phyloP scores from a whole-genome alignment of 106 monocot genomes.

The Dendrobium officinale region DNA sequence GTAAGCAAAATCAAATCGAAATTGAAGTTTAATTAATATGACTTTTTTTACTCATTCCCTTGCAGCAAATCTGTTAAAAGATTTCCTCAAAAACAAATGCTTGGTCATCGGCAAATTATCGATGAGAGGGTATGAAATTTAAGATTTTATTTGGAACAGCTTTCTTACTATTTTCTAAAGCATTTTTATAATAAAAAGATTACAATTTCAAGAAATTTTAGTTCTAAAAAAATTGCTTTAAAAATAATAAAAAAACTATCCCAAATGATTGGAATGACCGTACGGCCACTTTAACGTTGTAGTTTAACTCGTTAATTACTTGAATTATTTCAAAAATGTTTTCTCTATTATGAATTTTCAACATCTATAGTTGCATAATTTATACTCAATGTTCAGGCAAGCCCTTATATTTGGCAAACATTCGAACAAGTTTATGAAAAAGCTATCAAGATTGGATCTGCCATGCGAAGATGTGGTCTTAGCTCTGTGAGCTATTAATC shows the following conservation, averaged over 20 bases:
- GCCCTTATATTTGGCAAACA: constrained; percentile 67
- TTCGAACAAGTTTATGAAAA: constrained; percentile 63
- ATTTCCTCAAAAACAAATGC: constrained; percentile 73
- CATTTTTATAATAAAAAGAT: background rate
- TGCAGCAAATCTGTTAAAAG: constrained; percentile 71
- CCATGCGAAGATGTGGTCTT: constrained; percentile 36
- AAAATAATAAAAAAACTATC: no score
- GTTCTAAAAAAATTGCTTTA: background rate
- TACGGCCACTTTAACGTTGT: background rate
- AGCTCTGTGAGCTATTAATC: constrained; percentile 38
- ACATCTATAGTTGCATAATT: no score
- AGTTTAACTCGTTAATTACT: no score
- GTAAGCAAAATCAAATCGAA: no score
- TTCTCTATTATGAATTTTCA: no score
- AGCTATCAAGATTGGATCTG: constrained; percentile 55
- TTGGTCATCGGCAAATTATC: constrained; percentile 63
- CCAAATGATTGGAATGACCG: background rate
- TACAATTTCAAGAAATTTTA: no score
- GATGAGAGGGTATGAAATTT: constrained; percentile 63
- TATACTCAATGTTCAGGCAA: constrained; percentile 33
- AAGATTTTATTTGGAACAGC: no score
- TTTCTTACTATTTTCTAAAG: no score
- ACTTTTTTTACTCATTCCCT: background rate
- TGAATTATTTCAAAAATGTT: no score
- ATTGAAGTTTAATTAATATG: no score